These are phyloP conservation scores for Sporisorium iseilematis-ciliati DNA, from an alignment of 1,284 basidiomycete species.

Conservation along the genomic window DNA sequence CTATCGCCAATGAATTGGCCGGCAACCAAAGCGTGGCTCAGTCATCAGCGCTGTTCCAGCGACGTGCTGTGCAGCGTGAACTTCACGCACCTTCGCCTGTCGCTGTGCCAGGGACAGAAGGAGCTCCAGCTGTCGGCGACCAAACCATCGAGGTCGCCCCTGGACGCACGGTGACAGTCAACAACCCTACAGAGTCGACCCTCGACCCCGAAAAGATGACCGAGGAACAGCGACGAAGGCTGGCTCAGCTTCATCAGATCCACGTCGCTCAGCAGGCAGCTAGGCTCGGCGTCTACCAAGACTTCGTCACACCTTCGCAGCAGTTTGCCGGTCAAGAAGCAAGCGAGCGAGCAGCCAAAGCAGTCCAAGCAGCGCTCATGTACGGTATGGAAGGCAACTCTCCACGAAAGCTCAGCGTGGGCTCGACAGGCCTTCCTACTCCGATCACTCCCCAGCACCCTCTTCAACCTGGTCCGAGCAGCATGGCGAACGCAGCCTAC, in stretches of 20 bases:
- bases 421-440: conserved; percentile 41
- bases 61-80: conserved; percentile 50
- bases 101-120: conserved; percentile 21
- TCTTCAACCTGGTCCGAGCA: conserved; percentile 35
- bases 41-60: conserved; percentile 53
- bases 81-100: conserved; percentile 53
- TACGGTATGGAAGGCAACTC: conserved; percentile 53
- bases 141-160: conserved; percentile 24
- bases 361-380: conserved; percentile 54
- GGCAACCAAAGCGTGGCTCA: conserved; percentile 28
- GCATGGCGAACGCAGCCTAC: conserved; percentile 5
- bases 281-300: conserved; percentile 36
- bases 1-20: conserved; percentile 13
- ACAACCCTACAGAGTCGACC: conserved; percentile 29
- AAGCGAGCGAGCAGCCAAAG: conserved; percentile 51
- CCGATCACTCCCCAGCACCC: conserved; percentile 54
- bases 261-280: conserved; percentile 50
- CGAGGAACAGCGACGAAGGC: conserved; percentile 40
- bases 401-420: conserved; percentile 42
- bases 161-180: conserved; percentile 28
- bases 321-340: conserved; percentile 52
- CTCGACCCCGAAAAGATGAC: conserved; percentile 44
- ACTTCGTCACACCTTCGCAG: conserved; percentile 53
- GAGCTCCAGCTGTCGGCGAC: not conserved
- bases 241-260: conserved; percentile 48